These are phyloP conservation scores for Adansonia madagascariensis DNA, from an alignment of 441 rosid genomes.

Conservation along the genomic window DNA sequence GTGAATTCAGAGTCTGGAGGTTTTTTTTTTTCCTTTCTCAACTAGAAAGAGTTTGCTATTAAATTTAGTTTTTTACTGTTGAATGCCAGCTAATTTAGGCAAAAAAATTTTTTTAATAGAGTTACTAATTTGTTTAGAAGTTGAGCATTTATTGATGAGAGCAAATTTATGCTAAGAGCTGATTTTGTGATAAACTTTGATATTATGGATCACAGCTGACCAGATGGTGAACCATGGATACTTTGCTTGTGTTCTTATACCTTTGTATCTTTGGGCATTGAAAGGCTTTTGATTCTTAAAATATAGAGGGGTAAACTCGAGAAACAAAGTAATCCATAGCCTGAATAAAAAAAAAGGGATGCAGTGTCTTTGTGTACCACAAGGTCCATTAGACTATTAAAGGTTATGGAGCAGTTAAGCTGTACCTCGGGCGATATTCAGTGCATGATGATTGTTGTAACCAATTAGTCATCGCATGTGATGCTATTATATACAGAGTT, in stretches of 20 bases:
- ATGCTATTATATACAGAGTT: neutral
- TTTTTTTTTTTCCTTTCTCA: neutral
- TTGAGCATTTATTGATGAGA: neutral
- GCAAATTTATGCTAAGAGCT: neutral
- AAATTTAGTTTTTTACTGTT: neutral
- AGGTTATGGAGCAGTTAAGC: too few species aligned
- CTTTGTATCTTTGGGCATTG: neutral
- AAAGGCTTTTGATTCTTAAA: neutral
- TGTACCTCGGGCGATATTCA: too few species aligned
- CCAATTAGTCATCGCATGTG: neutral
- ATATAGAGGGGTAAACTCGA: neutral
- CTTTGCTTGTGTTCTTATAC: slow-evolving; percentile 13
- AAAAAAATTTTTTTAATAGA: neutral
- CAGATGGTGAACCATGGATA: neutral
- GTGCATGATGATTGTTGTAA: neutral
- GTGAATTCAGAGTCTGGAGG: neutral
- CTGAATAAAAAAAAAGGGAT: neutral
- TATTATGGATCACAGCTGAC: neutral
- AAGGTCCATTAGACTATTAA: neutral
- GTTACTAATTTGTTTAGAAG: neutral
- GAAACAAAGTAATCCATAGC: neutral
- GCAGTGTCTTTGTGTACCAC: neutral
- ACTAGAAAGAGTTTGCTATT: neutral
- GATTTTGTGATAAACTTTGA: neutral
- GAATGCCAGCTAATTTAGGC: neutral